Evolutionary conservation across 2,329 filamentous ascomycete species (phyloP), one percentile per base, ranked within the genome.

Genomic region (Pleoardoris graminearum): DNA sequence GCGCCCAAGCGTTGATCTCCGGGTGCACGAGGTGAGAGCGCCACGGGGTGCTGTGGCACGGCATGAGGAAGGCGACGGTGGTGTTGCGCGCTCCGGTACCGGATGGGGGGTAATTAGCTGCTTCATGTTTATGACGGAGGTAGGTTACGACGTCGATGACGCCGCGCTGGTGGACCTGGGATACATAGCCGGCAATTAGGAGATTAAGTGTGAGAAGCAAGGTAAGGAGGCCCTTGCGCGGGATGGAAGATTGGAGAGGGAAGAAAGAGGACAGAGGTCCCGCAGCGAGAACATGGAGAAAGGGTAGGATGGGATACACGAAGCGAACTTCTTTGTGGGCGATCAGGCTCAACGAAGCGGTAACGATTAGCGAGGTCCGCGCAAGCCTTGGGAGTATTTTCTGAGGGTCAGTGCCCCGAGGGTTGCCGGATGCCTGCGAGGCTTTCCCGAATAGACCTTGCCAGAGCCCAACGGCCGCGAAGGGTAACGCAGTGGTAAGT

Each of bases 301-400:
- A 82, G 1, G 94, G 93, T 1, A 97, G 82, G 16, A 99, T 82
- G 1, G 94, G 93, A 66, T 96, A 96, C 61, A 97, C 89, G 77
- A 99, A 99, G 66, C 94, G 90, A 63, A 96, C 90, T 79, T 99
- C 94, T 73, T 99, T 99, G 77, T 99, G 94, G 1, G 91, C 86
- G 60, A 97, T 89, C 41, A 89, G 68, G 1, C 90, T 96, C 29
- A 97, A 81, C 1, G 76, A 69, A 8, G 89, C 75, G 51, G 87
- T 88, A 25, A 84, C 73, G 49, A 86, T 57, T 36, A 87, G 79
- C 7, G 84, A 78, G 25, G 70, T 70, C 59, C 65, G 72, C 38
- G 69, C 64, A 14, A 75, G 63, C 30, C 65, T 58, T 14, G 55
- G 17, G n/a, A 70, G 54, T 27, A 69, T 61, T 16, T 39, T 54